These are phyloP conservation scores for Candida boidinii DNA, from an alignment of 805 yeast species.

Conservation along the genomic window DNA sequence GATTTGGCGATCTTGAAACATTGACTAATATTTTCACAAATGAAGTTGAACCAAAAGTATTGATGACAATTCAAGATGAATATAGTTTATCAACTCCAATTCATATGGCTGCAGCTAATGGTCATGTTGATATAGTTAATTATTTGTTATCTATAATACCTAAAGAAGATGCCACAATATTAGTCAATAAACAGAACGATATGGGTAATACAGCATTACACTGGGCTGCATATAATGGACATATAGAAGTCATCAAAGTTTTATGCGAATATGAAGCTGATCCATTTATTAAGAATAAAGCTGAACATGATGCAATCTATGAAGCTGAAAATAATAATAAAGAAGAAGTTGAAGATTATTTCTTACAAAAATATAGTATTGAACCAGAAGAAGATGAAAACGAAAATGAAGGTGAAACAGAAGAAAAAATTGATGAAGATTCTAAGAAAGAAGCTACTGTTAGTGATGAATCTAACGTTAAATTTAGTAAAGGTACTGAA, in stretches of 20 bases:
- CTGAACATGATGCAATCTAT: conserved; percentile 75
- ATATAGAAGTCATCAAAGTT: conserved; percentile 56
- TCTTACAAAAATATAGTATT: conserved; percentile 64
- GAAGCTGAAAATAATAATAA: conserved; percentile 81
- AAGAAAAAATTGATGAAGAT: conserved; percentile 29
- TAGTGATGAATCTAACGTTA: conserved; percentile 24
- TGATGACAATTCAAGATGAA: conserved; percentile 49
- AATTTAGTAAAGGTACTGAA: conserved; percentile 42
- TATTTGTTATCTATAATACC: conserved; percentile 45
- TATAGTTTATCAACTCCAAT: conserved; percentile 64
- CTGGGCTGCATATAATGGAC: conserved; percentile 93
- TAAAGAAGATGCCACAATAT: conserved; percentile 32
- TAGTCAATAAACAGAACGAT: conserved; percentile 51
- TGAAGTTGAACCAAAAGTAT: conserved; percentile 34
- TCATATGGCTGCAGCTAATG: conserved; percentile 96
- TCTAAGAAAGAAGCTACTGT: conserved; percentile 26
- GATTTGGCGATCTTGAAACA: conserved; percentile 80
- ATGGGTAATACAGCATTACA: conserved; percentile 92
- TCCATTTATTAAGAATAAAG: conserved; percentile 65
- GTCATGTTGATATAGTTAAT: conserved; percentile 62
- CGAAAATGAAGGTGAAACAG: conserved; percentile 29
- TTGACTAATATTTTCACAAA: conserved; percentile 59
- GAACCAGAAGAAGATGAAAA: conserved; percentile 50
- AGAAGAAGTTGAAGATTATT: conserved; percentile 70
- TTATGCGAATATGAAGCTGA: conserved; percentile 77